phyloP scores from a whole-genome alignment of 208 protist genomes.

The Trypanosoma melophagium region DNA sequence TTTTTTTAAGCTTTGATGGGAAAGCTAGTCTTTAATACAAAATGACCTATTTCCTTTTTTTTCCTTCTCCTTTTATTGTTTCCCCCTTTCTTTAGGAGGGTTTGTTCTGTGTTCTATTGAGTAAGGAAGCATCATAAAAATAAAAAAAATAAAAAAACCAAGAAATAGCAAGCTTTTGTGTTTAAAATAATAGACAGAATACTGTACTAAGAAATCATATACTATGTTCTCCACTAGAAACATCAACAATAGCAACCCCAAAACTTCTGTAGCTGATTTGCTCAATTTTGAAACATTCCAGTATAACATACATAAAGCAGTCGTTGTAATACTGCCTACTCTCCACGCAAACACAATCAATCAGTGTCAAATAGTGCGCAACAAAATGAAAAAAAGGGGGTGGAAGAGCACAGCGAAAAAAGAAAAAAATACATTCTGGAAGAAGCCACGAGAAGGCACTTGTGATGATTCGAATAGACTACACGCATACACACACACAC shows the following conservation, averaged over 20 bases:
- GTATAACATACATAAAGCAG: conserved; percentile 19
- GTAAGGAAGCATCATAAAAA: neutral
- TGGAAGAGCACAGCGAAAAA: neutral
- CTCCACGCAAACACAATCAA: neutral
- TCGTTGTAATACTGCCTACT: neutral
- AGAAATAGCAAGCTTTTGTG: neutral
- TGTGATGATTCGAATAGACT: neutral
- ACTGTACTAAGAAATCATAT: no score
- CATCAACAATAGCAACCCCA: no score
- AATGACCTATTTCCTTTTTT: neutral
- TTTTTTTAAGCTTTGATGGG: neutral
- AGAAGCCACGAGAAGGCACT: neutral
- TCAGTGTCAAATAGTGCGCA: neutral
- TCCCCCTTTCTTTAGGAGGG: no score
- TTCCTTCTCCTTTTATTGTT: neutral
- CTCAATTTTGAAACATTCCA: conserved; percentile 27
- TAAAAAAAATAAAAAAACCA: neutral
- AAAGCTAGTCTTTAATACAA: no score
- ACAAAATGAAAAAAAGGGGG: conserved; percentile 14
- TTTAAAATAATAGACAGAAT: neutral
- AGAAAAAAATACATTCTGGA: neutral
- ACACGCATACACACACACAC: conserved; percentile 19
- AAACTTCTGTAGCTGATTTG: neutral
- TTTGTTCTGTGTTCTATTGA: no score
- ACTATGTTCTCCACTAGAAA: no score